Percentiles rank a stretch among this genome's conserved stretches.
These are phyloP conservation scores for Spizellomyces sp. DNA, from an alignment of 192 early-diverging fungal genomes.

Conservation along the genomic window DNA sequence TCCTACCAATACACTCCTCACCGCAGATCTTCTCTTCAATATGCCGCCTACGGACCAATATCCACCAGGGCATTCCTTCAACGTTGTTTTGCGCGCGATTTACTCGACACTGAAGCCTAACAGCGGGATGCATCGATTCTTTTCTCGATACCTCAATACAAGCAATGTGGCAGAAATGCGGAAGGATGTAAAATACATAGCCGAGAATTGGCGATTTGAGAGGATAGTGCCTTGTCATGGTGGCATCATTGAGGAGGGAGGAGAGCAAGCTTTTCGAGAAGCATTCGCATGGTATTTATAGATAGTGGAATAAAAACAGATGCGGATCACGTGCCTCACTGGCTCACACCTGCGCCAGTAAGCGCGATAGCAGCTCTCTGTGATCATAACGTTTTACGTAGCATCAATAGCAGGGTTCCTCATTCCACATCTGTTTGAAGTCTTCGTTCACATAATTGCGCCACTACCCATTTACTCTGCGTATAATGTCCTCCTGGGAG, in stretches of 20 bases:
- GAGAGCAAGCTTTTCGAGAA: constrained; percentile 12
- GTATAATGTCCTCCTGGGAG: not conserved
- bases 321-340: too few relatives aligned
- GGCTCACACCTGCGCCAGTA: too few relatives aligned
- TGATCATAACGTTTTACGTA: too few relatives aligned
- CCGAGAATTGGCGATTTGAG: constrained; percentile 18
- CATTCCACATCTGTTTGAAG: too few relatives aligned
- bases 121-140: constrained; percentile 8
- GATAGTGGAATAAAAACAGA: not conserved
- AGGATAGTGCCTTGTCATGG: constrained; percentile 19
- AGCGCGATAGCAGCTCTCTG: too few relatives aligned
- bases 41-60: constrained; percentile 24
- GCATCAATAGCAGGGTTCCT: too few relatives aligned
- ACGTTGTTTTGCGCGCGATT: not conserved
- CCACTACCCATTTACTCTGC: too few relatives aligned
- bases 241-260: constrained; percentile 13
- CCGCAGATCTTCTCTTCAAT: constrained; percentile 25
- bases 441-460: too few relatives aligned
- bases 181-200: constrained; percentile 16
- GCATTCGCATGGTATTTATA: constrained; percentile 20
- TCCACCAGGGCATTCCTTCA: constrained; percentile 1
- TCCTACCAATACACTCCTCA: constrained; percentile 10
- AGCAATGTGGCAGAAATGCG: not conserved
- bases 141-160: constrained; percentile 1
- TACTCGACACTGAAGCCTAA: constrained; percentile 7